Percentiles rank a stretch among this genome's conserved stretches.
phyloP scores from a whole-genome alignment of 768 basidiomycete species.

The Hortiboletus campestris region DNA sequence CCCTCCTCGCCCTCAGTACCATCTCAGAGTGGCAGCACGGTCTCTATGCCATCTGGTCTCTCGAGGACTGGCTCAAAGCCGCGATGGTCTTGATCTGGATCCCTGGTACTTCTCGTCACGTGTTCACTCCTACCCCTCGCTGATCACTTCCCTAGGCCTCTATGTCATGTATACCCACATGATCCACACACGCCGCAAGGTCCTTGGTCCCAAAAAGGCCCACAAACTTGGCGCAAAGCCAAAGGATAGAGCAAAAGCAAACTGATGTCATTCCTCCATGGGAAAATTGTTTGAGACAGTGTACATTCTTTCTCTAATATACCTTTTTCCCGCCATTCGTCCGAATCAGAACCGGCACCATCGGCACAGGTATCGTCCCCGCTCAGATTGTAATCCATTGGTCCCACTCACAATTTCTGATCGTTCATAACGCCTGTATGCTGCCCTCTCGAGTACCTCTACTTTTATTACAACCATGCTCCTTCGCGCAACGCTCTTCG shows the following conservation, averaged over 20 bases:
- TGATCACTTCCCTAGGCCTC: conserved; percentile 34
- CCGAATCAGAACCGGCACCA: neutral
- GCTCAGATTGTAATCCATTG: conserved; percentile 7
- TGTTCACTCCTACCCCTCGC: neutral
- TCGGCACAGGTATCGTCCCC: neutral
- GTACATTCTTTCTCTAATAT: conserved; percentile 22
- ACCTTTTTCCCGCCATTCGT: conserved; percentile 1
- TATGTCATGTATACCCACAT: conserved; percentile 60
- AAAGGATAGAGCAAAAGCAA: conserved; percentile 27
- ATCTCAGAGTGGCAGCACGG: conserved; percentile 52
- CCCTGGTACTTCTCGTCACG: conserved; percentile 58
- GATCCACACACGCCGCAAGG: conserved; percentile 55
- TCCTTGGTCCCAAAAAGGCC: conserved; percentile 40
- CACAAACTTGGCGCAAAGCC: conserved; percentile 34
- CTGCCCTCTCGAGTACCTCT: too few relatives aligned
- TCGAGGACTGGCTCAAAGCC: conserved; percentile 56
- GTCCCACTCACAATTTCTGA: conserved; percentile 9
- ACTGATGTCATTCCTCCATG: conserved; percentile 1
- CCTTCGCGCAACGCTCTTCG: neutral
- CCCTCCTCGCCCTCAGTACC: conserved; percentile 75
- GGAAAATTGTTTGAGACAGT: neutral
- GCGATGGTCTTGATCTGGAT: conserved; percentile 80
- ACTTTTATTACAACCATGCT: conserved; percentile 9
- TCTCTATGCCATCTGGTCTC: conserved; percentile 47
- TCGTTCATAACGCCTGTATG: neutral